These are phyloP conservation scores for Ensete ventricosum DNA, from an alignment of 176 grass and related monocot species.

Conservation along the genomic window DNA sequence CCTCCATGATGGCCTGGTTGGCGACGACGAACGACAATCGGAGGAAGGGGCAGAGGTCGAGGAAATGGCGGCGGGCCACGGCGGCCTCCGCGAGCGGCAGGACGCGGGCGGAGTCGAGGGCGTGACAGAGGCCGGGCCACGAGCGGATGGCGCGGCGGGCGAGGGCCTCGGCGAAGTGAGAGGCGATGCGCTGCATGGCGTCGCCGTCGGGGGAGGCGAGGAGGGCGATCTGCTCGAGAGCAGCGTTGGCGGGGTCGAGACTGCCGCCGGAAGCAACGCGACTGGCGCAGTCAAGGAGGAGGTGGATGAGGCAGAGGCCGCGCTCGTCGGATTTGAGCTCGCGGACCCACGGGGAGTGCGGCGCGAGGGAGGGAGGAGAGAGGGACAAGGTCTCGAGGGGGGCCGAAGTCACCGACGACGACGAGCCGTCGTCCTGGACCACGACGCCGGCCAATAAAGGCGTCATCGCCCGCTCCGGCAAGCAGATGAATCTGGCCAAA, in stretches of 20 bases:
- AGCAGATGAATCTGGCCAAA: neutral
- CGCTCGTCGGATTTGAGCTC: slow-evolving; percentile 85
- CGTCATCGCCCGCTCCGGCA: neutral
- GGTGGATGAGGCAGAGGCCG: slow-evolving; percentile 85
- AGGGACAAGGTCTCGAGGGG: slow-evolving; percentile 6
- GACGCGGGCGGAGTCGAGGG: slow-evolving; percentile 31
- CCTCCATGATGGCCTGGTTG: slow-evolving; percentile 71
- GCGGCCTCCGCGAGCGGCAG: slow-evolving; percentile 24
- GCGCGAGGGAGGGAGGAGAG: slow-evolving; percentile 21
- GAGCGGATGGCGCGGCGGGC: slow-evolving; percentile 56
- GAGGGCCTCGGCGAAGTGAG: slow-evolving; percentile 54
- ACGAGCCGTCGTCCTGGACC: slow-evolving; percentile 8
- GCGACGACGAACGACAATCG: slow-evolving; percentile 46
- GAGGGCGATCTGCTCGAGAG: slow-evolving; percentile 61
- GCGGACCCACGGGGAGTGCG: slow-evolving; percentile 16
- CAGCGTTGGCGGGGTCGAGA: slow-evolving; percentile 53
- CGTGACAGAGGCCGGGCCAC: slow-evolving; percentile 56
- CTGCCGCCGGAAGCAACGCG: slow-evolving; percentile 28
- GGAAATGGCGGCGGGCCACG: slow-evolving; percentile 47
- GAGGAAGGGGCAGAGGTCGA: slow-evolving; percentile 88
- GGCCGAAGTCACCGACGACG: slow-evolving; percentile 13
- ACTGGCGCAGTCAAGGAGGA: slow-evolving; percentile 77
- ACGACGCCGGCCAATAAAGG: neutral
- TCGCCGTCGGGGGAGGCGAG: slow-evolving; percentile 64
- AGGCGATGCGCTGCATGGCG: slow-evolving; percentile 88